Conservation (phyloP, 2,329 filamentous ascomycete species). For the Colletotrichum brevisporum region DNA sequence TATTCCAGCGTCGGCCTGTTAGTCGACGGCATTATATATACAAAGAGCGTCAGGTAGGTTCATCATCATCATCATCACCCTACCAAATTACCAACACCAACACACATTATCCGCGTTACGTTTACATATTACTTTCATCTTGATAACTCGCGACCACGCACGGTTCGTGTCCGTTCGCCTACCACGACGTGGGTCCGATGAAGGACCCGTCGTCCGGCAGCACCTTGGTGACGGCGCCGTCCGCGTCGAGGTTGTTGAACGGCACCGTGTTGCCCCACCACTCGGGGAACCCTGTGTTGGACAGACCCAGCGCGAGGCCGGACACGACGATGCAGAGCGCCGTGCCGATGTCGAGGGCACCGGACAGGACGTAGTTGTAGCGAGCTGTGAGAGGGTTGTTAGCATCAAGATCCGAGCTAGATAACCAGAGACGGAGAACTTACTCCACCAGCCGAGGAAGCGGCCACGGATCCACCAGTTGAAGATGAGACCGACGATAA, state of each 20-base stretch:
- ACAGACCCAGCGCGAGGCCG: conserved; percentile 61
- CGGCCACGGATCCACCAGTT: conserved; percentile 66
- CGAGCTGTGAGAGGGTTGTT: conserved; percentile 48
- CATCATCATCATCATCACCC: too few species aligned
- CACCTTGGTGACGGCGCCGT: conserved; percentile 46
- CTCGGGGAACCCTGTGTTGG: conserved; percentile 56
- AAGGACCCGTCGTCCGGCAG: conserved; percentile 47
- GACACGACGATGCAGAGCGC: conserved; percentile 70
- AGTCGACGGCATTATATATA: too few species aligned
- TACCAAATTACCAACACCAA: background rate
- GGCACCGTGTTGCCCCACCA: conserved; percentile 66
- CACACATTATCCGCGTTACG: conserved; percentile 18
- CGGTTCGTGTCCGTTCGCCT: conserved; percentile 40
- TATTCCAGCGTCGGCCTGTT: too few species aligned
- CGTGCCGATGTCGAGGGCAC: conserved; percentile 71
- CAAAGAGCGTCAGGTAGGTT: too few species aligned
- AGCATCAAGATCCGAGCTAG: too few species aligned
- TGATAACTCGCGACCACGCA: background rate
- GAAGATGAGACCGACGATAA: conserved; percentile 68
- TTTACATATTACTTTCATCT: conserved; percentile 4
- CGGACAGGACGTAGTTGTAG: conserved; percentile 73
- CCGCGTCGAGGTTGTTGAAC: conserved; percentile 50
- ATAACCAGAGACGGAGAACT: conserved; percentile 37
- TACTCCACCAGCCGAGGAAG: conserved; percentile 69
- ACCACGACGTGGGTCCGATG: conserved; percentile 47